Evolutionary conservation across 2,329 filamentous ascomycete genomes (phyloP), one percentile per base, ranked within the genome.

Genomic region (Cercospora nicotianae): DNA sequence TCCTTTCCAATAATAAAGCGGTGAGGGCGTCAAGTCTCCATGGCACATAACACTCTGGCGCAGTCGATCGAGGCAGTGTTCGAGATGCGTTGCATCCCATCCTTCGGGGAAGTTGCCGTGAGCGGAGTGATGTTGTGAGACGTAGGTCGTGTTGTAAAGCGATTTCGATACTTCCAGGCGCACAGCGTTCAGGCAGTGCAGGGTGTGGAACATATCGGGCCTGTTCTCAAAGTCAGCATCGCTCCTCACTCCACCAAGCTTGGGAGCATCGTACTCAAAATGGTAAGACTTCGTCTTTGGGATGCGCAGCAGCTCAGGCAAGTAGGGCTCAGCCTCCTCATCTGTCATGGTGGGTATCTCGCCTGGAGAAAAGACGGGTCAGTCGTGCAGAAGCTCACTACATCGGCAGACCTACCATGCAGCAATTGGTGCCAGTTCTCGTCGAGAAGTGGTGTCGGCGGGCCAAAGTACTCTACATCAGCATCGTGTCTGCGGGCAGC

Each of bases 171-270:
- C 45, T 16, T 69, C 63, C 33, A 66, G 61, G 26, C 72, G 72
- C 5, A 73, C n/a, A 16, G 65, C 66, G 48, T 72, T 72, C n/a
- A 74, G 55, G 48, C 72, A 74, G 60, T 72, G 72, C 3, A 74
- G 65, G 9, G 64, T 69, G 48, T 74, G 72, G 58, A 69, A 69
- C 28, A 74, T 63, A 51, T 70, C 72, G 0, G 69, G 67, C 36
- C 68, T 69, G 6, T 28, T 33, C 20, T 8, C 12, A 30, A 12
- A 12, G 62, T 67, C 45, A 65, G 48, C 26, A 57, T 8, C 6
- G 13, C 33, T 20, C 48, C 33, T 20, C 48, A 23, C 5, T 23
- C 30, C 10, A 5, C 13, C 18, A 30, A 9, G 1, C 7, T 51
- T 8, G 26, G 5, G 26, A 9, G 13, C 2, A 1, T 12, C 30